A percentile compares a stretch with the other conserved stretches of the same genome.
These are phyloP conservation scores for Prorocentrum cordatum DNA, from an alignment of 169 alveolate genomes.

Conservation along the genomic window DNA sequence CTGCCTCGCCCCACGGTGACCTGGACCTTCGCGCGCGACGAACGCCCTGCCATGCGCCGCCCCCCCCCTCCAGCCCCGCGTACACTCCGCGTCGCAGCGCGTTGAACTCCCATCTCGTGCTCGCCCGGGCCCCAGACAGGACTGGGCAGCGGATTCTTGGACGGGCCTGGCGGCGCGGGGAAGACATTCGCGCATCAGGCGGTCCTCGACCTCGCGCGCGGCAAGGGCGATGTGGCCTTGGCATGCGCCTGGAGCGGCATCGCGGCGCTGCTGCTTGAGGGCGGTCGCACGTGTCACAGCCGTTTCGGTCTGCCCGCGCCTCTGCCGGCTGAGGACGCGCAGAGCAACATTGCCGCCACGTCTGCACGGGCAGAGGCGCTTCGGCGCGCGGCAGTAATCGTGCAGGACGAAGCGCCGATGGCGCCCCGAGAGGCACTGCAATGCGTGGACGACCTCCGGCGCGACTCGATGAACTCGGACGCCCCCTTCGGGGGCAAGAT, in stretches of 20 bases:
- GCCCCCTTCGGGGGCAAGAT: background rate
- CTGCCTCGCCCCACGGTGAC: no score
- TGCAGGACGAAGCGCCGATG: background rate
- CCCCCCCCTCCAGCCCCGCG: no score
- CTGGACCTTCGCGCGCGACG: no score
- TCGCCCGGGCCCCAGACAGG: no score
- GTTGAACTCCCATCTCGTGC: no score
- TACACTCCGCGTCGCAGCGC: no score
- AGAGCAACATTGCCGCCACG: background rate
- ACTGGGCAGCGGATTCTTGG: background rate
- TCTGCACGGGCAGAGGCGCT: background rate
- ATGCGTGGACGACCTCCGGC: background rate
- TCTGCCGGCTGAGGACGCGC: background rate
- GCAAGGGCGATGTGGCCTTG: background rate
- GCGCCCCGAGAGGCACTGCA: background rate
- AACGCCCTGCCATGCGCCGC: no score
- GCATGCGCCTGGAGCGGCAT: slow-evolving; percentile 5
- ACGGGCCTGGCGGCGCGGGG: slow-evolving; percentile 1
- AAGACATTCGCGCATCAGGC: background rate
- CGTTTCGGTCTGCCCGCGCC: slow-evolving; percentile 8
- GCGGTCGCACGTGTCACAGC: background rate
- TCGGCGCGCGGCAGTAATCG: background rate
- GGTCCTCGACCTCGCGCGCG: background rate
- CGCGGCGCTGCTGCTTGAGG: background rate
- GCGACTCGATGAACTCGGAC: background rate